A percentile compares a stretch with the other conserved stretches of the same genome.
phyloP scores from a whole-genome alignment of 2,329 filamentous ascomycete genomes.

The Penicillium olsonii region DNA sequence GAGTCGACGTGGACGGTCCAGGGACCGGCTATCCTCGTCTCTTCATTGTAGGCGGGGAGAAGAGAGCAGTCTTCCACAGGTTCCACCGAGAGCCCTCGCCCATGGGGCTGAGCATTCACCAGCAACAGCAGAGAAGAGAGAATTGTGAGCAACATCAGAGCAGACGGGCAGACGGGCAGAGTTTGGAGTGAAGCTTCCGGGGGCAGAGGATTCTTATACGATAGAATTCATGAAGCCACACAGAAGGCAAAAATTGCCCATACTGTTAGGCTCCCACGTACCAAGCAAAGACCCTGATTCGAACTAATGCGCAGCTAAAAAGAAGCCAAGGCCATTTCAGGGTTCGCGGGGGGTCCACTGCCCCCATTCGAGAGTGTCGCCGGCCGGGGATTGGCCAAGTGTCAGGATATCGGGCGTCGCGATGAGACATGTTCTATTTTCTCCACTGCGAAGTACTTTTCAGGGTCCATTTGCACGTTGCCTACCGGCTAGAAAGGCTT shows the following conservation, averaged over 20 bases:
- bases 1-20: slow-evolving; percentile 12
- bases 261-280: neutral
- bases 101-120: slow-evolving; percentile 1
- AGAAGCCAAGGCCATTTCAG: too few relatives aligned
- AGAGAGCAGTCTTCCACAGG: slow-evolving; percentile 8
- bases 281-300: neutral
- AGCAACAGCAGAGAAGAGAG: slow-evolving; percentile 2
- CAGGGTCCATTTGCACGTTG: neutral
- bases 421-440: neutral
- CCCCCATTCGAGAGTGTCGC: neutral
- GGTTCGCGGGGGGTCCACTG: too few relatives aligned
- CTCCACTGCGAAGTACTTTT: neutral
- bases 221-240: too few relatives aligned
- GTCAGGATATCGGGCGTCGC: neutral
- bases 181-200: too few relatives aligned
- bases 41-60: slow-evolving; percentile 12
- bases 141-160: too few relatives aligned
- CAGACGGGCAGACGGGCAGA: too few relatives aligned
- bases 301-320: neutral
- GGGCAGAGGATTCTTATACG: too few relatives aligned
- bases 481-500: neutral
- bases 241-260: neutral
- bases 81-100: neutral
- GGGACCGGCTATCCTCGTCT: slow-evolving; percentile 14
- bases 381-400: neutral